A percentile compares a stretch with the other conserved stretches of the same genome.
These are phyloP conservation scores for Epichloe gansuensis DNA, from an alignment of 2,329 filamentous ascomycete genomes.

Conservation along the genomic window DNA sequence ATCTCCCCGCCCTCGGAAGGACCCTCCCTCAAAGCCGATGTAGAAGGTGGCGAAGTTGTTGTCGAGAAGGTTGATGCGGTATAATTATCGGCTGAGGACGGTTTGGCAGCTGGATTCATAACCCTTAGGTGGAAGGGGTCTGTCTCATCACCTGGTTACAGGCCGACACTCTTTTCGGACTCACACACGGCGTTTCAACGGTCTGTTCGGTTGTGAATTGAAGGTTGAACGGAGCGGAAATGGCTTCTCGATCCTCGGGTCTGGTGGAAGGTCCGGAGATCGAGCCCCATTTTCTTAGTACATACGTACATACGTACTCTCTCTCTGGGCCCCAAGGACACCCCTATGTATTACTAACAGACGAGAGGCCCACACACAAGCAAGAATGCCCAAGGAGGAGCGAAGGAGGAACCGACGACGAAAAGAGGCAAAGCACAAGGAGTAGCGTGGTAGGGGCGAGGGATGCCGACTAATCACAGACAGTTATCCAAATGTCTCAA, in stretches of 20 bases:
- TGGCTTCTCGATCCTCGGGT: conserved; percentile 8
- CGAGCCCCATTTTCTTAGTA: conserved; percentile 4
- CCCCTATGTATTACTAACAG: too few relatives aligned
- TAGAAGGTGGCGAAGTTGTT: background rate
- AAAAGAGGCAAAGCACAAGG: too few relatives aligned
- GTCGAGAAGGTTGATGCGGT: background rate
- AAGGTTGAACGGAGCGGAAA: conserved; percentile 8
- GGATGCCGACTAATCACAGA: background rate
- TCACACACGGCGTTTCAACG: conserved; percentile 4
- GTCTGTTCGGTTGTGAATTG: conserved; percentile 6
- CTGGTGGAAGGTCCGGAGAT: conserved; percentile 6
- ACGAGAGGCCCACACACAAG: background rate
- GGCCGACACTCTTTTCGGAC: background rate
- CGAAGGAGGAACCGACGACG: too few relatives aligned
- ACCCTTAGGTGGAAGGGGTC: background rate
- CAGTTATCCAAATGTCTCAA: background rate
- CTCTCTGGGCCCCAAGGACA: too few relatives aligned
- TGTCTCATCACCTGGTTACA: background rate
- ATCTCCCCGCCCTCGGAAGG: background rate
- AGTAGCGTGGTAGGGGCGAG: too few relatives aligned
- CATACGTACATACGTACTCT: too few relatives aligned
- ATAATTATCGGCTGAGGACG: background rate
- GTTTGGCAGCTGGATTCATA: conserved; percentile 2
- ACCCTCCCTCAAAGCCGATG: background rate
- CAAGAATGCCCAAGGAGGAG: background rate